Evolutionary conservation across 306 rosid genomes (phyloP).

Genomic region (Comarum palustre): DNA sequence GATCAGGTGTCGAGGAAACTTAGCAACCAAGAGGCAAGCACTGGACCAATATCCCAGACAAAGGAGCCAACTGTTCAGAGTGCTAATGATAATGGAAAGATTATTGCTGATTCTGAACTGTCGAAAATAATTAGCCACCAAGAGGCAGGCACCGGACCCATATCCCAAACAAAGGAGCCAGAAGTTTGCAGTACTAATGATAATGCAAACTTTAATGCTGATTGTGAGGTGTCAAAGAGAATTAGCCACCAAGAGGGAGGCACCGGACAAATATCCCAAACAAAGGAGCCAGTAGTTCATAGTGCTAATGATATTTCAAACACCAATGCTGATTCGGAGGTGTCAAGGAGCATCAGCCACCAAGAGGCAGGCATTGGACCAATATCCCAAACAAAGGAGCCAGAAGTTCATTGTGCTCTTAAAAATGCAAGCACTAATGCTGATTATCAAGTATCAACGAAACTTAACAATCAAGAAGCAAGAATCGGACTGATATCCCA

Average conservation of each 20-base stretch:
- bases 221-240: background rate
- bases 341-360: background rate
- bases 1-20: background rate
- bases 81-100: conserved; percentile 9
- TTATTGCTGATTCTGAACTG: background rate
- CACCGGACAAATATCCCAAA: background rate
- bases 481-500: background rate
- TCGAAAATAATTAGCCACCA: background rate
- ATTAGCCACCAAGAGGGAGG: background rate
- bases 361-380: background rate
- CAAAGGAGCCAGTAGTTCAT: background rate
- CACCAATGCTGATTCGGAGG: background rate
- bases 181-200: conserved; percentile 27
- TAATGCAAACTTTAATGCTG: background rate
- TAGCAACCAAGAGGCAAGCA: background rate
- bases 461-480: background rate
- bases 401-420: too few relatives aligned
- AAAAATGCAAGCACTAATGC: background rate
- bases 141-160: background rate
- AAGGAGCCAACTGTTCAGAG: background rate
- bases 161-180: conserved; percentile 28
- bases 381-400: conserved; percentile 17
- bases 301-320: too few relatives aligned
- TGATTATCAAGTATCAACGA: background rate
- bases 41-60: background rate